Evolutionary conservation across 345 rosid species (phyloP).

Genomic region (Mercurialis annua): DNA sequence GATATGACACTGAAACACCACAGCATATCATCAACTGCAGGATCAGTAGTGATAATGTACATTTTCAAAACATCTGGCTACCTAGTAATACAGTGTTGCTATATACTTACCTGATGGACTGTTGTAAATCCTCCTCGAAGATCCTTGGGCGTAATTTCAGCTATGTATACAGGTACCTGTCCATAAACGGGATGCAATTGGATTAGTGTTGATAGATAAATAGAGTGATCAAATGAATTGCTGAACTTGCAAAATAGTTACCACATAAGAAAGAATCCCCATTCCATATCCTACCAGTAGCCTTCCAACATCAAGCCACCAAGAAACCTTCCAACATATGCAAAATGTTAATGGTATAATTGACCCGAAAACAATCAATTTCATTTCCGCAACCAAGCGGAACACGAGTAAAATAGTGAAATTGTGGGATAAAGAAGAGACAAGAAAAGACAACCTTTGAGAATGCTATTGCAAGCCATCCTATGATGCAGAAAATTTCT

Average conservation of each 20-base stretch:
- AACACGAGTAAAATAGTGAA: not conserved
- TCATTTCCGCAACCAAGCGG: too few species aligned
- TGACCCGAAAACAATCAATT: not conserved
- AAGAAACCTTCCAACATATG: slow-evolving; percentile 41
- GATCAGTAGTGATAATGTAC: slow-evolving; percentile 4
- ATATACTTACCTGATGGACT: slow-evolving; percentile 46
- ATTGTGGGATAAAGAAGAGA: not conserved
- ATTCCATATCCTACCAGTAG: slow-evolving; percentile 63
- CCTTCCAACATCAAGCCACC: slow-evolving; percentile 69
- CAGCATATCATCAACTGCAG: slow-evolving; percentile 70
- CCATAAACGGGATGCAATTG: not conserved
- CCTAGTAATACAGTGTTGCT: slow-evolving; percentile 2
- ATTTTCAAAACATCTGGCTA: not conserved
- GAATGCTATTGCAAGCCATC: slow-evolving; percentile 59
- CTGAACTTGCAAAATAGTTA: slow-evolving; percentile 25
- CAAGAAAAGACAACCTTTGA: slow-evolving; percentile 40
- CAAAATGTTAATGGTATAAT: not conserved
- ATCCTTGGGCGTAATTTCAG: slow-evolving; percentile 77
- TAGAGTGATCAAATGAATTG: slow-evolving; percentile 5
- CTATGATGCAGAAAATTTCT: slow-evolving; percentile 53
- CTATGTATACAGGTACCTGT: slow-evolving; percentile 78
- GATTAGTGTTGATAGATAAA: slow-evolving; percentile 1
- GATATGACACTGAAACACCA: slow-evolving; percentile 59
- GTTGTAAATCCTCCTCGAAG: slow-evolving; percentile 75
- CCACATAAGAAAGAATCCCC: slow-evolving; percentile 76